Evolutionary conservation across 2,329 filamentous ascomycete genomes (phyloP).

Genomic region (Onygenales sp.): DNA sequence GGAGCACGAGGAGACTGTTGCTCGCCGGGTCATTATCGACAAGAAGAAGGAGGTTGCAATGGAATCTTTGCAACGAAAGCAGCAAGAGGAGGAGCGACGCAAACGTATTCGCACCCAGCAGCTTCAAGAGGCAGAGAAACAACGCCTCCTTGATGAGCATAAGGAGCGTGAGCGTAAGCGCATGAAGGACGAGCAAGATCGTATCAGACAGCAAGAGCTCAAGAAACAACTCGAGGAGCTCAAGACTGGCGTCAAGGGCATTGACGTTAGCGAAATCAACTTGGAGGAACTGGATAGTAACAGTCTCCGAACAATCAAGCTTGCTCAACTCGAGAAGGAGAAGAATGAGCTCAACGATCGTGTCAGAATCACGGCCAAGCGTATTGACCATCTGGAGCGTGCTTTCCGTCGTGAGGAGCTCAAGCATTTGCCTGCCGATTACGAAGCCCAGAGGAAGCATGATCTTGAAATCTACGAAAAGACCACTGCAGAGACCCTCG

Average conservation of each 20-base stretch:
- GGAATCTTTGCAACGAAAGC: slow-evolving; percentile 74
- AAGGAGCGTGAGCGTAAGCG: slow-evolving; percentile 81
- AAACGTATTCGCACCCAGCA: slow-evolving; percentile 82
- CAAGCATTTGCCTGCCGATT: slow-evolving; percentile 83
- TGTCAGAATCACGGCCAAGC: slow-evolving; percentile 84
- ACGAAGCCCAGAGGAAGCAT: slow-evolving; percentile 67
- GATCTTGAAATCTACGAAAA: slow-evolving; percentile 75
- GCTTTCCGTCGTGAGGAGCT: slow-evolving; percentile 92
- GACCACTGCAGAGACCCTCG: slow-evolving; percentile 65
- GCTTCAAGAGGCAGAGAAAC: slow-evolving; percentile 78
- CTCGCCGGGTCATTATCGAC: slow-evolving; percentile 82
- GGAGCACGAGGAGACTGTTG: slow-evolving; percentile 77
- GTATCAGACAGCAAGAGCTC: slow-evolving; percentile 84
- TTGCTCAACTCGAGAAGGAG: slow-evolving; percentile 91
- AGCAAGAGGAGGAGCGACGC: slow-evolving; percentile 84
- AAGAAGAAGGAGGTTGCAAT: slow-evolving; percentile 96
- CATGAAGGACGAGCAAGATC: slow-evolving; percentile 75
- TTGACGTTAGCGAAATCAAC: slow-evolving; percentile 63
- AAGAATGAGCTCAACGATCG: slow-evolving; percentile 94
- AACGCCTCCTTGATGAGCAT: slow-evolving; percentile 84
- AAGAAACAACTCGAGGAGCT: slow-evolving; percentile 88
- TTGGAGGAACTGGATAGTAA: slow-evolving; percentile 81
- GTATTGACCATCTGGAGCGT: slow-evolving; percentile 93
- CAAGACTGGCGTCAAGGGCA: slow-evolving; percentile 74
- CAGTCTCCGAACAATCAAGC: slow-evolving; percentile 85